A percentile compares a stretch with the other conserved stretches of the same genome.
Conservation (phyloP, 345 rosid species). For the Laguncularia racemosa region DNA sequence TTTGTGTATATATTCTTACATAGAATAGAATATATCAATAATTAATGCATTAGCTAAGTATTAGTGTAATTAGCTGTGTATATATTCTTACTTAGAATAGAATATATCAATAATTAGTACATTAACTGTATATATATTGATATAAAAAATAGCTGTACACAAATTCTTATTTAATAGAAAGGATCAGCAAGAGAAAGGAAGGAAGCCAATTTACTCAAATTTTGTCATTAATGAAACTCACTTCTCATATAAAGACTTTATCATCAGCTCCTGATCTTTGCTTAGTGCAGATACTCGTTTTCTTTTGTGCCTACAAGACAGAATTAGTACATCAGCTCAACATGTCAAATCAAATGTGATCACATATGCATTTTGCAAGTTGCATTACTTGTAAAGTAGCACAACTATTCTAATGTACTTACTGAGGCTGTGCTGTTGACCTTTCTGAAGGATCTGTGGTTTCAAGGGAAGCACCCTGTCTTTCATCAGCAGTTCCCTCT, state of each 20-base stretch:
- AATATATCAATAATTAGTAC: no score
- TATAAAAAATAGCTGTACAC: no score
- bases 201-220: no score
- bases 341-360: not conserved
- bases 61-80: no score
- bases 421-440: slow-evolving; percentile 36
- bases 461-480: slow-evolving; percentile 20
- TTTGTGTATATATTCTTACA: no score
- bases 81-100: no score
- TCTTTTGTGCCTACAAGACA: slow-evolving; percentile 51
- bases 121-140: no score
- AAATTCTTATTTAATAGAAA: no score
- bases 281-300: slow-evolving; percentile 58
- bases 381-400: not conserved
- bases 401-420: slow-evolving; percentile 22
- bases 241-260: slow-evolving; percentile 69
- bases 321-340: slow-evolving; percentile 6
- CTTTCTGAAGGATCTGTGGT: slow-evolving; percentile 27
- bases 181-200: no score
- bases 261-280: slow-evolving; percentile 69
- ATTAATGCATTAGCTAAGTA: no score
- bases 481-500: slow-evolving; percentile 16
- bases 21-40: no score
- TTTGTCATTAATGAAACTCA: slow-evolving; percentile 41
- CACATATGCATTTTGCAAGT: not conserved